Evolutionary conservation across 441 rosid genomes (phyloP), one percentile per base, ranked within the genome.

Genomic region (Cnidoscolus chayamansa): DNA sequence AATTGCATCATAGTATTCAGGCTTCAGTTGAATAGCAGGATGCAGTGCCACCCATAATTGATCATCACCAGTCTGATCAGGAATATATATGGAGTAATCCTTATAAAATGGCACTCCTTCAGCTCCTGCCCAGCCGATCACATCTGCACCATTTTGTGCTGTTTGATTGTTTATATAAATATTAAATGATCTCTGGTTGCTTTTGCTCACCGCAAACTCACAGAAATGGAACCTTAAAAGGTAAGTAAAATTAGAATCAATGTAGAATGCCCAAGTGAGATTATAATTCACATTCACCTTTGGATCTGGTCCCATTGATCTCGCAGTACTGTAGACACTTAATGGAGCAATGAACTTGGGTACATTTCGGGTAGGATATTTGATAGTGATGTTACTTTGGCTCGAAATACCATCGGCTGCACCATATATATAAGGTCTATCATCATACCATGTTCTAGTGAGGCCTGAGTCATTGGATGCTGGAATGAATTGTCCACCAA

Each of bases 221-320:
- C 88, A 86, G 76, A 88, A 90, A 84, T 92, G 93, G 25, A 89
- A 77, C 80, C 97, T 87, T 17, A 85, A 45, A 13, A 83, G 54
- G 56, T 91, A 91, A 0, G 85, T 84, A 59, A 88, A 91, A 71
- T 83, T 86, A 0, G 82, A 74, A 71, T 91, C 92, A 62, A 81
- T 81, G 30, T 79, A 85, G 60, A 91, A 86, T 30, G 72, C 19
- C 97, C 97, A 91, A 53, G 94, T 88, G 10, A 91, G 80, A 69
- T 91, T 91, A 73, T 68, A 86, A 57, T 84, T 82, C 73, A 51
- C 2, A 64, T 89, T 89, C 55, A 86, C 32, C 0, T 75, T 12
- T 13, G 61, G 13, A 16, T 73, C 71, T 0, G 75, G 73, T 1
- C 93, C 92, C 90, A 89, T 90, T 47, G 80, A 19, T 66, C 97